Evolutionary conservation across 176 grass and related monocot species (phyloP).

Genomic region (Aechmea fasciata): DNA sequence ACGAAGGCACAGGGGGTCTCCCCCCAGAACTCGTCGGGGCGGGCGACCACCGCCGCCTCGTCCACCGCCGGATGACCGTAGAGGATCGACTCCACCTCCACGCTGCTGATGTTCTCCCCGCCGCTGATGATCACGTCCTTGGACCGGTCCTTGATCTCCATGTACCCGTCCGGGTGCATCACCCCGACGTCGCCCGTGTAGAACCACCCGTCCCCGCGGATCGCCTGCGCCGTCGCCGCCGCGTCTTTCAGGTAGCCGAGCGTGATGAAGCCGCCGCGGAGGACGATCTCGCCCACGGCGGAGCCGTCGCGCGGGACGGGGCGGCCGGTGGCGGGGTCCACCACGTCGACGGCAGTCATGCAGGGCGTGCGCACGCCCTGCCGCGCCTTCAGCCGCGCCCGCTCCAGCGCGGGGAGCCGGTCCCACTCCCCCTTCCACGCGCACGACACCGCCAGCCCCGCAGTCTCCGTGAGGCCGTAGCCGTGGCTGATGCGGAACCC

Average conservation of each 20-base stretch:
- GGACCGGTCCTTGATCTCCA: constrained; percentile 75
- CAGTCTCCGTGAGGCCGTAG: constrained; percentile 78
- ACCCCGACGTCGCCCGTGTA: constrained; percentile 74
- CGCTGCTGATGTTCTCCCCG: constrained; percentile 93
- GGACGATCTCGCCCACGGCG: constrained; percentile 58
- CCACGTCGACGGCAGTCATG: constrained; percentile 34
- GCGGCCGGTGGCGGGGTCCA: constrained; percentile 39
- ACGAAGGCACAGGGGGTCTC: constrained; percentile 91
- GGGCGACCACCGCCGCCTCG: constrained; percentile 68
- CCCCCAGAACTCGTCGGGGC: constrained; percentile 65
- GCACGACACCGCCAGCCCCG: constrained; percentile 39
- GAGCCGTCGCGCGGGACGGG: constrained; percentile 44
- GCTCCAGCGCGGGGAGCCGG: constrained; percentile 42
- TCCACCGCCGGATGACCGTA: constrained; percentile 64
- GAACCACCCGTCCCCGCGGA: constrained; percentile 59
- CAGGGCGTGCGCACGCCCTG: constrained; percentile 53
- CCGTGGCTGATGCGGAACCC: constrained; percentile 67
- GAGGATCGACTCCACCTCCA: constrained; percentile 74
- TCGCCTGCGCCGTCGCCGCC: constrained; percentile 24
- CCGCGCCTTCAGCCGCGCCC: constrained; percentile 62
- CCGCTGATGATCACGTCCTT: constrained; percentile 96
- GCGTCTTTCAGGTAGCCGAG: constrained; percentile 57
- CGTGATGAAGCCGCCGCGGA: constrained; percentile 50
- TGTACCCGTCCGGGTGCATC: constrained; percentile 72
- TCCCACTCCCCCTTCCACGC: constrained; percentile 73